Conservation (phyloP, 1,139 yeast species). For the Pichia terricola region DNA sequence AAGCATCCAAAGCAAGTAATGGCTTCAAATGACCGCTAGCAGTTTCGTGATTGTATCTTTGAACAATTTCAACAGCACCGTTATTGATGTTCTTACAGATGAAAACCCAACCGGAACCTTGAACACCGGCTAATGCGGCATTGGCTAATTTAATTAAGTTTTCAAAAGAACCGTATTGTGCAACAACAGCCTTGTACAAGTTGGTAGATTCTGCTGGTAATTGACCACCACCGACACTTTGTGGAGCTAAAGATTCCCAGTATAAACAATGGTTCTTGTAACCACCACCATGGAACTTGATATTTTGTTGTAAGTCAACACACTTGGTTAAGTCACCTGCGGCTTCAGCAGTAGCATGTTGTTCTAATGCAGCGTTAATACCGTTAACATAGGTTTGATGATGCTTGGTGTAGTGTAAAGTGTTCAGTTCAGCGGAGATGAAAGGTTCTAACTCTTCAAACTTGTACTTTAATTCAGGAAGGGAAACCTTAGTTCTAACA, state of each 20-base stretch:
- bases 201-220: constrained; percentile 52
- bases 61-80: constrained; percentile 75
- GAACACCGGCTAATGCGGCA: constrained; percentile 79
- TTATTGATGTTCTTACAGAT: constrained; percentile 79
- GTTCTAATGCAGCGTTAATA: constrained; percentile 74
- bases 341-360: constrained; percentile 60
- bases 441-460: constrained; percentile 84
- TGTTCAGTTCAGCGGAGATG: constrained; percentile 85
- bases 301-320: constrained; percentile 65
- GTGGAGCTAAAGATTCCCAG: constrained; percentile 90
- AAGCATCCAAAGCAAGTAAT: constrained; percentile 89
- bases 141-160: constrained; percentile 61
- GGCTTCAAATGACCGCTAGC: constrained; percentile 69
- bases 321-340: constrained; percentile 58
- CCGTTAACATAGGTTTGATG: constrained; percentile 93
- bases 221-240: constrained; percentile 76
- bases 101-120: constrained; percentile 98
- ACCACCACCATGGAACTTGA: constrained; percentile 96
- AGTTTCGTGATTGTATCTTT: constrained; percentile 87
- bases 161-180: constrained; percentile 73
- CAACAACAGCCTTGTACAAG: constrained; percentile 52
- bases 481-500: constrained; percentile 55
- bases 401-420: constrained; percentile 84
- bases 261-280: constrained; percentile 77
- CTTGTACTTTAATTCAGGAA: constrained; percentile 84